A percentile compares a stretch with the other conserved stretches of the same genome.
phyloP scores from a whole-genome alignment of 345 rosid genomes.

The Eutrema japonicum region DNA sequence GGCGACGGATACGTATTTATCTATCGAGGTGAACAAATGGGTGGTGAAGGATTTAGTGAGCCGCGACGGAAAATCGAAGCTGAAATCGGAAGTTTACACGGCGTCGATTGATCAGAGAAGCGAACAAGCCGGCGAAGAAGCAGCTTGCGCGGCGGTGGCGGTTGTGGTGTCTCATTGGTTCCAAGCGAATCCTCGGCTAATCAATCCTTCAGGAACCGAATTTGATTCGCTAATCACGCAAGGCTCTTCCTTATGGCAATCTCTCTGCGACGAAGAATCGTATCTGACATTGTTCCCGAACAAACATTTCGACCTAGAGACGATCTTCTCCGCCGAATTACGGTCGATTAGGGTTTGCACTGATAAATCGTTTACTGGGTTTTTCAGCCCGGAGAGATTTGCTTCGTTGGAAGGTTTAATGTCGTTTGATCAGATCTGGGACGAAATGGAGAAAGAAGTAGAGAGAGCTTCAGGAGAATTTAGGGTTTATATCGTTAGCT shows the following conservation, averaged over 20 bases:
- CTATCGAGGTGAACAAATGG: conserved; percentile 35
- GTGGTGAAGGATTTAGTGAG: conserved; percentile 35
- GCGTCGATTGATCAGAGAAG: conserved; percentile 47
- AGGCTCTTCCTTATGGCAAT: conserved; percentile 44
- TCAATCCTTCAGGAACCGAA: conserved; percentile 33
- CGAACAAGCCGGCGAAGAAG: conserved; percentile 46
- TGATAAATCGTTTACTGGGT: conserved; percentile 55
- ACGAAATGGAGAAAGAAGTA: conserved; percentile 42
- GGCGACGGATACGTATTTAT: not conserved
- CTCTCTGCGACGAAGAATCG: conserved; percentile 34
- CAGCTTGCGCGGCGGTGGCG: conserved; percentile 44
- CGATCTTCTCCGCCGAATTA: conserved; percentile 34
- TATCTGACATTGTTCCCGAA: conserved; percentile 37
- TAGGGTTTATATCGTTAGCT: conserved; percentile 56
- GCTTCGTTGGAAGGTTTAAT: conserved; percentile 42
- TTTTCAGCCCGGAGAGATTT: conserved; percentile 59
- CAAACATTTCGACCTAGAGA: conserved; percentile 43
- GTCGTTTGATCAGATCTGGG: conserved; percentile 68
- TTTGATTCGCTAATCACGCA: conserved; percentile 41
- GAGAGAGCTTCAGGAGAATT: conserved; percentile 29
- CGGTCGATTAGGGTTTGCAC: conserved; percentile 43
- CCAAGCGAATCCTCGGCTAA: conserved; percentile 22
- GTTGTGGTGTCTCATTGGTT: conserved; percentile 46
- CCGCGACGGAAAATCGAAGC: conserved; percentile 40
- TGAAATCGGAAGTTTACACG: conserved; percentile 36